These are phyloP conservation scores for Francoa sonchifolia DNA, from an alignment of 441 rosid genomes.

Conservation along the genomic window DNA sequence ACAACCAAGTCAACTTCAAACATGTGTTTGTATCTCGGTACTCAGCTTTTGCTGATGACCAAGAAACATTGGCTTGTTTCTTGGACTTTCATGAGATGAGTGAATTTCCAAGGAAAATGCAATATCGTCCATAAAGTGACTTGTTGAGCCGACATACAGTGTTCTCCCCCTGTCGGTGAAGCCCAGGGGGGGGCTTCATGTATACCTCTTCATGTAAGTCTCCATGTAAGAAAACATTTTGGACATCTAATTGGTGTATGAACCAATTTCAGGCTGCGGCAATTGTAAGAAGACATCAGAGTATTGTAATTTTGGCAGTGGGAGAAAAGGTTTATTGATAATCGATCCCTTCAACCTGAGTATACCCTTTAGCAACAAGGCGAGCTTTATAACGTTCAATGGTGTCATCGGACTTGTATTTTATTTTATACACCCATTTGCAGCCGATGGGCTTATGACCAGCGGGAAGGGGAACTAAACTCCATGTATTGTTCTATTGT, in stretches of 20 bases:
- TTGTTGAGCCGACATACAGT: not conserved
- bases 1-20: no score
- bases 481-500: not conserved
- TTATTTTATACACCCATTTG: not conserved
- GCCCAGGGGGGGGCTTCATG: not conserved
- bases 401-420: not conserved
- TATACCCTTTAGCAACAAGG: no score
- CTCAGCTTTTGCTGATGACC: no score
- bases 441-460: not conserved
- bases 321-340: not conserved
- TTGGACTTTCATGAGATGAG: no score
- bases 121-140: not conserved
- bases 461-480: not conserved
- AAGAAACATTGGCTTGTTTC: no score
- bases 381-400: not conserved
- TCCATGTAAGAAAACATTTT: not conserved
- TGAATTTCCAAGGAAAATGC: no score
- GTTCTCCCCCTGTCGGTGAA: not conserved
- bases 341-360: not conserved
- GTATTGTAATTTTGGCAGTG: not conserved
- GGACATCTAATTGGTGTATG: not conserved
- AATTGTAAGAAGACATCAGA: not conserved
- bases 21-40: no score
- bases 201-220: not conserved
- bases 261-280: not conserved